A percentile compares a stretch with the other conserved stretches of the same genome.
Conservation (phyloP, 2,329 filamentous ascomycete species). For the Xylaria polymorpha region DNA sequence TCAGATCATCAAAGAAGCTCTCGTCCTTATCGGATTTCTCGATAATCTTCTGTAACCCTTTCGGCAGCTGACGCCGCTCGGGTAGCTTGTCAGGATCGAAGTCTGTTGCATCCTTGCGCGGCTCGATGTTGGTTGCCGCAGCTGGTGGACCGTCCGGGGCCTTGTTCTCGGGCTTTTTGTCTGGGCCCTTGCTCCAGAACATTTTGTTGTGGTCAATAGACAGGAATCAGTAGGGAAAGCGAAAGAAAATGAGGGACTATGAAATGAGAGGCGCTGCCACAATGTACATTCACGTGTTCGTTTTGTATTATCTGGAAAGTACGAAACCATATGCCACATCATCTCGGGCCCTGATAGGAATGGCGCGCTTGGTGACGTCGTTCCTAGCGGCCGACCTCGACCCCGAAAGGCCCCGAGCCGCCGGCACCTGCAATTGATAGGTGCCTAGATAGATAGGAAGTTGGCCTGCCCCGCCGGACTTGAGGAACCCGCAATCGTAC, state of each 20-base stretch:
- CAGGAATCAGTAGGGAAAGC: no score
- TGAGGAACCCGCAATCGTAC: neutral
- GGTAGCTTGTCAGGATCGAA: conserved; percentile 63
- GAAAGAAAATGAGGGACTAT: neutral
- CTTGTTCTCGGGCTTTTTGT: conserved; percentile 48
- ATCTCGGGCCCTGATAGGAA: neutral
- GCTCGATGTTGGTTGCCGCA: conserved; percentile 44
- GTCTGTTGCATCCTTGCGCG: conserved; percentile 49
- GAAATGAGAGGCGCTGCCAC: neutral
- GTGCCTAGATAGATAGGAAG: neutral
- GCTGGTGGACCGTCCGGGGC: conserved; percentile 42
- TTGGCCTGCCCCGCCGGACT: neutral
- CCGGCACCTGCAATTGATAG: no score
- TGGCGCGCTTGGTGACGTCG: conserved; percentile 28
- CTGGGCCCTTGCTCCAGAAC: conserved; percentile 50
- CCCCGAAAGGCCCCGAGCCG: neutral
- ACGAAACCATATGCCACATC: neutral
- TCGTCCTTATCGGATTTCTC: conserved; percentile 72
- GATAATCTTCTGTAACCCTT: conserved; percentile 66
- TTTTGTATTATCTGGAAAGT: neutral
- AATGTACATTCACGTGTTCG: neutral
- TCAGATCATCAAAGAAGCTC: conserved; percentile 79
- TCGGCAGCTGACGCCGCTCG: conserved; percentile 63
- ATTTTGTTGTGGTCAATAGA: conserved; percentile 37
- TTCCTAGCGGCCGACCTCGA: neutral